Base-by-base conservation (phyloP, 176 grass and related monocot species). In the Dactylis glomerata region DNA sequence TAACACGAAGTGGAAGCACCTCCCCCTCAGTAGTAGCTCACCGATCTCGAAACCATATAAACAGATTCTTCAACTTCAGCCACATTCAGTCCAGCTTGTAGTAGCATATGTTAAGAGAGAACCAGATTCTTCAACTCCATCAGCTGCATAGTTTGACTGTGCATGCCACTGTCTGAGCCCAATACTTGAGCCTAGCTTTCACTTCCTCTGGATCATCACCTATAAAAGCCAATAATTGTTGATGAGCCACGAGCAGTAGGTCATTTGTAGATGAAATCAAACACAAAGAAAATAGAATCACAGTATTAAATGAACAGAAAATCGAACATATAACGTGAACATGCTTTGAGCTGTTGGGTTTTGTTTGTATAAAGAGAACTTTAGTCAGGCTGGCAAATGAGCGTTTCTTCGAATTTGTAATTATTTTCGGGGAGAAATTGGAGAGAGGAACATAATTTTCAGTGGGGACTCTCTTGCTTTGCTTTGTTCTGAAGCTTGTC, bases 151-250 rank as follows among this genome's bases (percentile, higher is more conserved):
- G 89, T 79, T 82, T 97, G 68, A 97, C 85, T 42, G 94, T 97
- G 84, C 91, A 97, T 82, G 91, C 91, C 71, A 97, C 94, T 37
- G 94, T 83, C 82, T 92, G 94, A 37, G 94, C 94, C 94, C 94
- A 94, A 32, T 97, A 97, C 81, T 88, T 97, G 12, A 97, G 89
- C 64, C 89, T 86, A 41, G 94, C 94, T 57, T 97, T 97, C 23
- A 97, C 94, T 68, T 94, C 85, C 63, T 97, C 85, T 38, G 91
- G 94, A 79, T 86, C 80, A 77, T 94, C 94, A 69, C 94, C 94
- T 97, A 57, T 24, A 17, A 27, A 68, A 68, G 14, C 1, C 19
- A 84, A 88, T 73, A 82, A 31, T 19, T 10, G 26, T 13, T 73
- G 83, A 81, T 81, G 32, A 94, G 73, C 36, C 75, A 80, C 73